phyloP scores from a whole-genome alignment of 352 stramenopile genomes.

The Phytopythium litorale region DNA sequence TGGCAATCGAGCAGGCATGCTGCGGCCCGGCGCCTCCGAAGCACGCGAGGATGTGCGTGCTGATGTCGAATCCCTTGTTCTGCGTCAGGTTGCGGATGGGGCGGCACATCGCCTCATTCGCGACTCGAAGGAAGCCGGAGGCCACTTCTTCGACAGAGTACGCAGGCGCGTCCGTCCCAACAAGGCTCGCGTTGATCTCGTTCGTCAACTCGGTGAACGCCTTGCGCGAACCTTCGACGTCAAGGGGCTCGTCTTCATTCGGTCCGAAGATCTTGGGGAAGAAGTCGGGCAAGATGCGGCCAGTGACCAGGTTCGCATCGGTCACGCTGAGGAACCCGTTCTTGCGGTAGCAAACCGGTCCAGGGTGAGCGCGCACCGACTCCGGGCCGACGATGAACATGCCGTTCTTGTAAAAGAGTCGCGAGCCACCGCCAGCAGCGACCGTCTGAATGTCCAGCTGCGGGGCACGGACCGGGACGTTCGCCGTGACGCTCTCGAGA shows the following conservation, averaged over 20 bases:
- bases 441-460: conserved; percentile 99
- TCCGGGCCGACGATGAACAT: conserved; percentile 98
- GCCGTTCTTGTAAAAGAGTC: conserved; percentile 96
- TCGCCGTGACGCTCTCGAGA: conserved; percentile 97
- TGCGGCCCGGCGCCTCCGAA: conserved; percentile 98
- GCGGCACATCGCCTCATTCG: conserved; percentile 99
- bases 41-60: conserved; percentile 94
- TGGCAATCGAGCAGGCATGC: conserved; percentile 96
- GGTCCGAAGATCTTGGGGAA: conserved; percentile 99
- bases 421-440: conserved; percentile 94
- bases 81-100: conserved; percentile 98
- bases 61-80: conserved; percentile 98
- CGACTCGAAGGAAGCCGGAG: conserved; percentile 97
- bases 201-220: conserved; percentile 92
- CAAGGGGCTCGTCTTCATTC: conserved; percentile 95
- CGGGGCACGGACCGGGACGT: conserved; percentile 96
- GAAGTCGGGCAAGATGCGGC: conserved; percentile 94
- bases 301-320: conserved; percentile 98
- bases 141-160: conserved; percentile 94
- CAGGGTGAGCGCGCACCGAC: conserved; percentile 95
- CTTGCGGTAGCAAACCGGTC: conserved; percentile 97
- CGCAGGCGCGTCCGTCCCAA: conserved; percentile 42
- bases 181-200: conserved; percentile 79
- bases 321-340: conserved; percentile 96
- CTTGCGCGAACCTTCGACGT: conserved; percentile 90